phyloP scores from a whole-genome alignment of 1,284 basidiomycete genomes.

The Puccinia novopanici region DNA sequence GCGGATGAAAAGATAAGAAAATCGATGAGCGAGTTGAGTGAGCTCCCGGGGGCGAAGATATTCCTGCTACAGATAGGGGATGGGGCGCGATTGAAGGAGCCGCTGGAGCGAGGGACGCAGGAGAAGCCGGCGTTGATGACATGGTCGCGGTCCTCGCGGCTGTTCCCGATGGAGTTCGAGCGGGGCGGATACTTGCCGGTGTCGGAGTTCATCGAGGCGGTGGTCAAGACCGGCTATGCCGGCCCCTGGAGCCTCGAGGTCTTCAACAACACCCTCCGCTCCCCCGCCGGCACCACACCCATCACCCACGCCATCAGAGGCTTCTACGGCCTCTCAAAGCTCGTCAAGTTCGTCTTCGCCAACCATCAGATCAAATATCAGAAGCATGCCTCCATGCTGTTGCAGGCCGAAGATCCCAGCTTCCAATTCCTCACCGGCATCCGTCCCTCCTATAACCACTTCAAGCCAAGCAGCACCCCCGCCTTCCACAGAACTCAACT shows the following conservation, averaged over 20 bases:
- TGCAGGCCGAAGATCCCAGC: neutral
- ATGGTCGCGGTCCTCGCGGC: conserved; percentile 59
- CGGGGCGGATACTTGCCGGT: conserved; percentile 59
- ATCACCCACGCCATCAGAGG: conserved; percentile 56
- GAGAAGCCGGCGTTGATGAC: conserved; percentile 58
- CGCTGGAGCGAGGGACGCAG: conserved; percentile 55
- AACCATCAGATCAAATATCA: neutral
- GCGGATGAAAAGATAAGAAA: neutral
- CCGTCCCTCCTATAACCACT: neutral
- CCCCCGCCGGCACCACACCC: conserved; percentile 54
- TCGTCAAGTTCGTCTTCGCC: conserved; percentile 21
- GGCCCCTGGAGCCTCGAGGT: conserved; percentile 60
- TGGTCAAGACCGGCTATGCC: conserved; percentile 57
- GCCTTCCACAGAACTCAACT: conserved; percentile 7
- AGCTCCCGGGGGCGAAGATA: conserved; percentile 55
- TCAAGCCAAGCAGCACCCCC: neutral
- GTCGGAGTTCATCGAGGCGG: conserved; percentile 57
- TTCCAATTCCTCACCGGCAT: neutral
- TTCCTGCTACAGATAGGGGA: conserved; percentile 61
- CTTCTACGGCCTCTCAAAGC: conserved; percentile 52
- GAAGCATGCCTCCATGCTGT: neutral
- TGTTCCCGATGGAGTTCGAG: conserved; percentile 59
- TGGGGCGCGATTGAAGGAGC: conserved; percentile 54
- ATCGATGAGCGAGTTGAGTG: conserved; percentile 51
- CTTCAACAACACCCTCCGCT: conserved; percentile 58